phyloP scores from a whole-genome alignment of 345 rosid genomes.

The Linum tenue region DNA sequence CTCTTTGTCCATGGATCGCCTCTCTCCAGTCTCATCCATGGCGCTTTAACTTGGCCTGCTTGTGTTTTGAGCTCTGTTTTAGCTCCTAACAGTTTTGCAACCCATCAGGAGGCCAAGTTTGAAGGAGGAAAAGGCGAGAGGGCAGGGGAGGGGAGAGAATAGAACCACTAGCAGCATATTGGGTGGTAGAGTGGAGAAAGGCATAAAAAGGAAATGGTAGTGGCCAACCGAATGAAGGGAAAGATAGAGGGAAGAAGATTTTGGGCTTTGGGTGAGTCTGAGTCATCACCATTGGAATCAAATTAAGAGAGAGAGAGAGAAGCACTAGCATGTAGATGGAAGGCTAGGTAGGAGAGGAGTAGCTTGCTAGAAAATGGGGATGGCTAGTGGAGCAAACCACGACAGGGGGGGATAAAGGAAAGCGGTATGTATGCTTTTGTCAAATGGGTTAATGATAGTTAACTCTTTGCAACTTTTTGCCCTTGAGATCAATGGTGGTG shows the following conservation, averaged over 20 bases:
- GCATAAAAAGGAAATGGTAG: conserved; percentile 9
- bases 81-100: conserved; percentile 26
- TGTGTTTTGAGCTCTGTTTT: conserved; percentile 7
- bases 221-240: conserved; percentile 13
- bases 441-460: conserved; percentile 43
- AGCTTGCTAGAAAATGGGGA: conserved; percentile 3
- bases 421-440: conserved; percentile 17
- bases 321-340: conserved; percentile 28
- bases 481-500: neutral
- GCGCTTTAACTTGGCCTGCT: neutral
- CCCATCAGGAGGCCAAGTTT: neutral
- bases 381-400: neutral
- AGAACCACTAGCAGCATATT: conserved; percentile 23
- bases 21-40: conserved; percentile 33
- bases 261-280: too few relatives aligned
- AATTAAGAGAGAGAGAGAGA: conserved; percentile 10
- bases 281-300: too few relatives aligned
- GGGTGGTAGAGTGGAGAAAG: conserved; percentile 9
- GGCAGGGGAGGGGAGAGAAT: conserved; percentile 9
- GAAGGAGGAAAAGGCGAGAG: neutral
- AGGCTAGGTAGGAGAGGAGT: neutral
- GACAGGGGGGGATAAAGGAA: conserved; percentile 6
- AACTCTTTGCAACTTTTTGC: conserved; percentile 16
- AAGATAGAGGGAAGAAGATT: too few relatives aligned
- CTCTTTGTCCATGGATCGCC: conserved; percentile 47